Evolutionary conservation across 1,284 basidiomycete genomes (phyloP), one percentile per base, ranked within the genome.

Genomic region (Cutaneotrichosporon curvatum): DNA sequence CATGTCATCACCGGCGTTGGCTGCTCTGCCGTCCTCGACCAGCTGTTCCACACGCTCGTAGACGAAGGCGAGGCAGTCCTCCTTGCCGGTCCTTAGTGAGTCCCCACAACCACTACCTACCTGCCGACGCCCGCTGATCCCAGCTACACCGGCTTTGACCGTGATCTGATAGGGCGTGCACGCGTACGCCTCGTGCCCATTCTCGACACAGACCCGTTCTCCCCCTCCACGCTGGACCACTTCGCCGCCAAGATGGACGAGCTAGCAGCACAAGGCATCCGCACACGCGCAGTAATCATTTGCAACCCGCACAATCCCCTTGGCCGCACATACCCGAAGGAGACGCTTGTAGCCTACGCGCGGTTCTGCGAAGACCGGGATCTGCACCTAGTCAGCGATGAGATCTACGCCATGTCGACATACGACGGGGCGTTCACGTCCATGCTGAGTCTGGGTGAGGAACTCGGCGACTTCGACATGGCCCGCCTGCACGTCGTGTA

Each of bases 281-380:
- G 51, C 15, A 55, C 60, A 6, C 55, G 66, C 34, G 66, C 66
- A 4, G 60, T 68, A 4, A 67, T 75, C 42, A 50, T 74, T 0
- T 71, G 68, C 43, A 74, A 74, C 45, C 73, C 74, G 2, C 70
- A 73, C 48, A 75, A 75, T 53, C 74, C 73, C 1, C 59, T 72
- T 0, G 73, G 69, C n/a, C 49, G 64, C 40, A 65, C 68, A 11
- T 67, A 74, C 50, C 50, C 69, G 4, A 65, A 66, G 12, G 64
- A 70, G 18, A 71, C 70, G 1, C 61, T 75, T 1, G 53, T 74
- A 8, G 72, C 59, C 9, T 75, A 74, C 50, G 65, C 63, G 33
- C 58, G 56, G 4, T 73, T 75, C 50, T 74, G 73, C 44, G 67
- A 75, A 48, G 61, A 68, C 47, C 66, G 67, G 46, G 67, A 73